These are phyloP conservation scores for Mycena vulgaris DNA, from an alignment of 768 basidiomycete species.

Conservation along the genomic window DNA sequence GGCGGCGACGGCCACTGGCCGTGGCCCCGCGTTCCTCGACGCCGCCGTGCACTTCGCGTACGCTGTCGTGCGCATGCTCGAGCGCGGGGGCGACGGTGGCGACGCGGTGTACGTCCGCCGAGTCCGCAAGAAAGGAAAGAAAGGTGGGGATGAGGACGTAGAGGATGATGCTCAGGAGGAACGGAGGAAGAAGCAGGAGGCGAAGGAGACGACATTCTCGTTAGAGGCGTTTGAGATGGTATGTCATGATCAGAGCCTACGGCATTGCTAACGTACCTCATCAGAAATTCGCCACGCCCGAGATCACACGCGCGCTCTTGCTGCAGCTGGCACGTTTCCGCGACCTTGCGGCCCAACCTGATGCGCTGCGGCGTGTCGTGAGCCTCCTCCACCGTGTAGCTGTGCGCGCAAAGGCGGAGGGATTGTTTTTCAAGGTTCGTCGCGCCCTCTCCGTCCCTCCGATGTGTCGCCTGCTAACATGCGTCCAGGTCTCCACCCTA, in stretches of 20 bases:
- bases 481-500: slow-evolving; percentile 86
- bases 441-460: neutral
- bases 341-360: slow-evolving; percentile 78
- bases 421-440: slow-evolving; percentile 93
- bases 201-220: slow-evolving; percentile 90
- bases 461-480: slow-evolving; percentile 25
- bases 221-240: slow-evolving; percentile 95
- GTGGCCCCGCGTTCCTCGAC: slow-evolving; percentile 87
- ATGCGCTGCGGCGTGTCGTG: slow-evolving; percentile 93
- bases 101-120: slow-evolving; percentile 86
- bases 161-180: slow-evolving; percentile 81
- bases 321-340: slow-evolving; percentile 87
- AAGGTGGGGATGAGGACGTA: slow-evolving; percentile 63
- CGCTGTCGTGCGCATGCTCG: slow-evolving; percentile 90
- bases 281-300: slow-evolving; percentile 92
- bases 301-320: slow-evolving; percentile 88
- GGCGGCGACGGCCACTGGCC: slow-evolving; percentile 70
- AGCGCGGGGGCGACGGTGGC: slow-evolving; percentile 85
- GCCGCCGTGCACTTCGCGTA: slow-evolving; percentile 89
- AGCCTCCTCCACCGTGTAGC: slow-evolving; percentile 92
- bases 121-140: slow-evolving; percentile 64
- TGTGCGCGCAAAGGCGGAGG: slow-evolving; percentile 93
- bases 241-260: slow-evolving; percentile 43
- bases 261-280: slow-evolving; percentile 21
- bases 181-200: slow-evolving; percentile 67